Base-by-base conservation (phyloP, 139 green algal genomes). In the Chlorella sp. region DNA sequence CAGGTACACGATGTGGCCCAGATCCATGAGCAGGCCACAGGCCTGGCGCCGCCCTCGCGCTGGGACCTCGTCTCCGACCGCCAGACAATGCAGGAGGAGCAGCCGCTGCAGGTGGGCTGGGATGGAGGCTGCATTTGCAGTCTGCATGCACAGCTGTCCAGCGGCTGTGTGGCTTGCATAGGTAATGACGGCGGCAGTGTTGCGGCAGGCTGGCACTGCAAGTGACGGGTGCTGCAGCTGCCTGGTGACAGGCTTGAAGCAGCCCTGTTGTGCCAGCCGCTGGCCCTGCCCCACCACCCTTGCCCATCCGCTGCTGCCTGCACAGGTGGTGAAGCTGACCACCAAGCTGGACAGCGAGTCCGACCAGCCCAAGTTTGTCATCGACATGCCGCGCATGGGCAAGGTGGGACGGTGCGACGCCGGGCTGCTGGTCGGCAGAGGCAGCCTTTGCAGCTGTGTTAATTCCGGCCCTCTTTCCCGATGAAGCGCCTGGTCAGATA, bases 41-140 rank as follows among this genome's bases (percentile, higher is more conserved):
- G 96, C 16, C 90, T 99, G 38, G 94, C 96, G 26, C 94, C 95
- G 25, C 98, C 98, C n/a, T 96, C 89, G 51, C 92, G 98, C 60
- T 99, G 98, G 98, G 98, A 99, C 90, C 88, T 99, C 32, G 96
- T 98, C 11, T 96, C 95, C 9, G 98, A 99, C 92, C 99, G 99
- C 90, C 98, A 99, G 90, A 95, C 97, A 88, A 97, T 98, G 95
- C 95, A 99, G 82, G 96, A 99, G 86, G 96, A 99, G 90, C 95
- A 98, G 80, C 96, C 96, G 13, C 88, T 99, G 81, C 94, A 97
- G 91, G 95, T 90, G 69, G 34, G 82, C 4, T 3, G 34, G 63
- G 44, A 11, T 11, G 44, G 7, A 55, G 44, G 44, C n/a, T n/a
- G n/a, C n/a, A n/a, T n/a, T n/a, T n/a, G n/a, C n/a, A n/a, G n/a